Conservation (phyloP, 1,284 basidiomycete genomes). For the Cutaneotrichosporon spelunceum region DNA sequence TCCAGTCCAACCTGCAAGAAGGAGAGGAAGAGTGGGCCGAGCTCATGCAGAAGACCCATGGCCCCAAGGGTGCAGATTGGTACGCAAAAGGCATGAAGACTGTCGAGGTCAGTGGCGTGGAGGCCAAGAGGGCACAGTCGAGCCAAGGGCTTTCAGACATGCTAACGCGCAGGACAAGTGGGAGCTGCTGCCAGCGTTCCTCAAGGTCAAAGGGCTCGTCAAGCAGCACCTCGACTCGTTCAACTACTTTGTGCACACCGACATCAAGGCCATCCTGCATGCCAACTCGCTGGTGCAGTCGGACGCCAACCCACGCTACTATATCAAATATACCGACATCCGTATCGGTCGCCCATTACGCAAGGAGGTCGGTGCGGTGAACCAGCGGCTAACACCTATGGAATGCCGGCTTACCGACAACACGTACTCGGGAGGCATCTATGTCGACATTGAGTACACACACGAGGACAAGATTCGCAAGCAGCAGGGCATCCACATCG, state of each 20-base stretch:
- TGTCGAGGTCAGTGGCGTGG: constrained; percentile 52
- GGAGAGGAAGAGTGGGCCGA: constrained; percentile 49
- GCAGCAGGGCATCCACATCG: constrained; percentile 80
- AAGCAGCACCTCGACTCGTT: constrained; percentile 99
- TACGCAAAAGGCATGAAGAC: constrained; percentile 55
- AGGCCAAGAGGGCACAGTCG: not conserved
- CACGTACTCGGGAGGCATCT: constrained; percentile 90
- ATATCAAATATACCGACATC: constrained; percentile 96
- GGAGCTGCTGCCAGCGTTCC: constrained; percentile 88
- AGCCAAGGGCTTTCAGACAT: not conserved
- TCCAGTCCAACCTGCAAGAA: constrained; percentile 23
- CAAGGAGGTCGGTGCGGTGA: constrained; percentile 65
- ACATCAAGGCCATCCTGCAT: constrained; percentile 93
- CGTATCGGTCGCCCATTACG: constrained; percentile 86
- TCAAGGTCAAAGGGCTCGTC: constrained; percentile 95
- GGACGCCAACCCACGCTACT: constrained; percentile 95
- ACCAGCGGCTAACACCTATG: constrained; percentile 82
- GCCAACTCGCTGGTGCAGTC: constrained; percentile 92
- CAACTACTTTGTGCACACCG: constrained; percentile 98
- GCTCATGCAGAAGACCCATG: constrained; percentile 45
- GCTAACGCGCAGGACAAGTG: constrained; percentile 77
- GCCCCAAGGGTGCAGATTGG: constrained; percentile 37
- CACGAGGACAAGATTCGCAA: constrained; percentile 86
- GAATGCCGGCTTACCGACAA: constrained; percentile 96
- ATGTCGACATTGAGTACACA: constrained; percentile 93